Percentiles rank a stretch among this genome's conserved stretches.
Evolutionary conservation across 2,329 filamentous ascomycete species (phyloP).

Genomic region (Alternaria gansuensis): DNA sequence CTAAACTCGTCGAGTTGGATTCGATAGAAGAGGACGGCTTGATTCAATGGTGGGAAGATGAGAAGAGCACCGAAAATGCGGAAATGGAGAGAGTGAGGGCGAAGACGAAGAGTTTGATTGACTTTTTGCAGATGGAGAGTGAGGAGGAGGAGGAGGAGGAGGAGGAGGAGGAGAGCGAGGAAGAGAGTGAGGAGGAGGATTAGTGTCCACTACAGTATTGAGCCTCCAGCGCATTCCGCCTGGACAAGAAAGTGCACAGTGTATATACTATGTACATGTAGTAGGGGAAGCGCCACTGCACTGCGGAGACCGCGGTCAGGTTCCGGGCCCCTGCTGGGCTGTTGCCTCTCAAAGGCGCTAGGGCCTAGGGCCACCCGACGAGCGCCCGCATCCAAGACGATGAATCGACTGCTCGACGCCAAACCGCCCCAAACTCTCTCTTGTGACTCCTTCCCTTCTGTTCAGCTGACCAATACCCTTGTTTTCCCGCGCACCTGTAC

Average conservation of each 20-base stretch:
- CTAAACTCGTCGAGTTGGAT: conserved; percentile 85
- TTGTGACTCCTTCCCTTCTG: conserved; percentile 8
- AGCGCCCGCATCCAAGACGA: conserved; percentile 19
- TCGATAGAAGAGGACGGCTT: conserved; percentile 90
- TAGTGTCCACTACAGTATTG: conserved; percentile 17
- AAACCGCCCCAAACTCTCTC: conserved; percentile 1
- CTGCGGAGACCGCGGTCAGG: conserved; percentile 14
- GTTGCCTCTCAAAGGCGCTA: conserved; percentile 16
- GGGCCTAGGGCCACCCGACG: conserved; percentile 7
- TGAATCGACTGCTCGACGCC: conserved; percentile 11
- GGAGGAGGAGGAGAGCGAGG: conserved; percentile 71
- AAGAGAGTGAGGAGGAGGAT: conserved; percentile 63
- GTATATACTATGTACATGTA: no score
- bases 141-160: conserved; percentile 72
- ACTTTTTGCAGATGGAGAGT: conserved; percentile 79
- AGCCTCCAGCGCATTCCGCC: no score
- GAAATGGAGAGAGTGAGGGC: conserved; percentile 74
- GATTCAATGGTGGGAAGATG: conserved; percentile 86
- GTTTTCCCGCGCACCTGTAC: conserved; percentile 8
- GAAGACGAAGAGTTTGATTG: conserved; percentile 80
- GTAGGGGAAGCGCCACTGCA: conserved; percentile 4
- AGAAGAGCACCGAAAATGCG: conserved; percentile 71
- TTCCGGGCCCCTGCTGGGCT: conserved; percentile 8
- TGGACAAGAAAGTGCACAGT: no score
- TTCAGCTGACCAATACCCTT: conserved; percentile 20